Conservation (phyloP, 495 filamentous ascomycete species). For the Trypethelium eluteriae region DNA sequence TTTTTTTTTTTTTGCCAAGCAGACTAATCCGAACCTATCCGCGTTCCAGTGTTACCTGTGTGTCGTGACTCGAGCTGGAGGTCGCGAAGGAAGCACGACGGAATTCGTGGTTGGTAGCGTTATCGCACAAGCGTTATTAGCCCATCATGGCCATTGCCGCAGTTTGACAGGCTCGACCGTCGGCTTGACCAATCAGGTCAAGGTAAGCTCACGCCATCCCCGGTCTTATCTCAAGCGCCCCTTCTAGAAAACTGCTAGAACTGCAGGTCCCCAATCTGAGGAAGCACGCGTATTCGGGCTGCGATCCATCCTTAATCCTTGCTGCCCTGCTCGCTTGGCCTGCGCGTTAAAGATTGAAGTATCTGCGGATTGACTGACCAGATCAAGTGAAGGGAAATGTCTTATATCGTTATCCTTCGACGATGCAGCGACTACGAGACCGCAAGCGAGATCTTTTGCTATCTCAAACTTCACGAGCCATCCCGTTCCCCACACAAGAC, state of each 20-base stretch:
- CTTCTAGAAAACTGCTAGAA: conserved; percentile 6
- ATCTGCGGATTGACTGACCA: not conserved
- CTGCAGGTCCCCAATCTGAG: conserved; percentile 2
- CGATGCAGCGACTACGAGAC: not conserved
- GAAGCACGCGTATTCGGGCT: not conserved
- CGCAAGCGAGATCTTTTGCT: not conserved
- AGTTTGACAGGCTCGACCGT: not conserved
- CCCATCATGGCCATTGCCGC: not conserved
- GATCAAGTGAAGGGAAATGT: not conserved
- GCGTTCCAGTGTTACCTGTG: too few species aligned
- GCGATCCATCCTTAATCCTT: not conserved
- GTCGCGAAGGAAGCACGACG: too few species aligned
- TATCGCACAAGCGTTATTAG: not conserved
- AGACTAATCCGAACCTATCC: too few species aligned
- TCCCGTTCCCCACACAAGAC: not conserved
- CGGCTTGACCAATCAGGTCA: not conserved
- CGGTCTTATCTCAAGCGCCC: not conserved
- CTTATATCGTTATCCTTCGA: not conserved
- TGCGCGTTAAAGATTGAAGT: not conserved
- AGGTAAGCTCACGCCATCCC: not conserved
- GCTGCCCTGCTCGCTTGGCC: not conserved
- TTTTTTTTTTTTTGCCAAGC: too few species aligned
- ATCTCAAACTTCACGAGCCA: not conserved
- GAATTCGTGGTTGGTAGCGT: not conserved
- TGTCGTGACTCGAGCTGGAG: too few species aligned